These are phyloP conservation scores for Stentor coeruleus DNA, from an alignment of 73 alveolate genomes.

Conservation along the genomic window DNA sequence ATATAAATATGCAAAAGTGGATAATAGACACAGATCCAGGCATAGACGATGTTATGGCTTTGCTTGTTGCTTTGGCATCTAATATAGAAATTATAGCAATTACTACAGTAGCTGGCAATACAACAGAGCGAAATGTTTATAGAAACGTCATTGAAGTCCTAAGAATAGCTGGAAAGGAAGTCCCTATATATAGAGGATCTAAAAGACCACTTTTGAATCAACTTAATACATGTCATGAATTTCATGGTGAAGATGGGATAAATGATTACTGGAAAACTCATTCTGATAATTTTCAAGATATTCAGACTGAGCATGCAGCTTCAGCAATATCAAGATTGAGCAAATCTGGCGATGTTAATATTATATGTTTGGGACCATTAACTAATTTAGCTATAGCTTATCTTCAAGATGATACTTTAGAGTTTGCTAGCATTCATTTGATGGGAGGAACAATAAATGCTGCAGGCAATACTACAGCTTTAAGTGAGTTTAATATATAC, in stretches of 20 bases:
- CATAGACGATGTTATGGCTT: constrained; percentile 71
- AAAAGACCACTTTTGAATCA: constrained; percentile 27
- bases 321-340: constrained; percentile 6
- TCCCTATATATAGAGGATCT: constrained; percentile 44
- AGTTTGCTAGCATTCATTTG: constrained; percentile 41
- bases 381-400: constrained; percentile 66
- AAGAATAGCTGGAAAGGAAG: constrained; percentile 20
- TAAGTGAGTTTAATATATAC: constrained; percentile 62
- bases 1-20: constrained; percentile 29
- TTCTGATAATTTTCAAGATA: not conserved
- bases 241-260: constrained; percentile 3
- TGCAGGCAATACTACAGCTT: constrained; percentile 59
- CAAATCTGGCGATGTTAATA: constrained; percentile 22
- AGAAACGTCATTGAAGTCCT: constrained; percentile 40
- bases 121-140: constrained; percentile 60
- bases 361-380: constrained; percentile 66
- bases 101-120: constrained; percentile 71
- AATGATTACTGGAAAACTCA: not conserved
- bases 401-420: constrained; percentile 51
- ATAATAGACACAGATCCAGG: constrained; percentile 75
- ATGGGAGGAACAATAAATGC: constrained; percentile 72
- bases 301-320: constrained; percentile 1
- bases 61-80: constrained; percentile 42
- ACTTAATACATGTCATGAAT: not conserved
- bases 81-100: constrained; percentile 49